These are phyloP conservation scores for Lepidium africanum DNA, from an alignment of 345 rosid genomes.

Conservation along the genomic window DNA sequence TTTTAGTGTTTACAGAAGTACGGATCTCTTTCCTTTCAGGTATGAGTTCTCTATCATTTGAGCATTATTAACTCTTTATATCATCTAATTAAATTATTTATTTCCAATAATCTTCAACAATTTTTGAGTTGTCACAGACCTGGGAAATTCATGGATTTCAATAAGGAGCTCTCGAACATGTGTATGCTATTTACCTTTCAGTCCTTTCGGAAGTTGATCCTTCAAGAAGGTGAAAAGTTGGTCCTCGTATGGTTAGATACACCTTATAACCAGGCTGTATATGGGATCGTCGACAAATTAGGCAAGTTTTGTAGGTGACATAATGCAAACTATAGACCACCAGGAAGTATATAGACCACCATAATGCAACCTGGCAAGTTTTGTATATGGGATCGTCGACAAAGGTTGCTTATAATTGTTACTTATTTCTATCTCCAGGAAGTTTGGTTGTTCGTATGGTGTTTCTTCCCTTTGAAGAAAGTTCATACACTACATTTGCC, in stretches of 20 bases:
- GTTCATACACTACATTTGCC: slow-evolving; percentile 90
- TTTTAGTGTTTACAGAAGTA: slow-evolving; percentile 34
- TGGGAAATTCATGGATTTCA: slow-evolving; percentile 43
- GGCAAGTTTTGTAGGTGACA: slow-evolving; percentile 33
- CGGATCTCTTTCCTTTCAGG: slow-evolving; percentile 84
- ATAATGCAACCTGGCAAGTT: too few relatives aligned
- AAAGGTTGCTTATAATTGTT: background rate
- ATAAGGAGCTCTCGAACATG: slow-evolving; percentile 75
- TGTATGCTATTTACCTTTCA: slow-evolving; percentile 75
- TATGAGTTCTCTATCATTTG: slow-evolving; percentile 20
- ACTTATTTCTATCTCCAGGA: slow-evolving; percentile 38
- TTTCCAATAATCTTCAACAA: slow-evolving; percentile 2
- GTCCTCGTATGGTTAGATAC: slow-evolving; percentile 96
- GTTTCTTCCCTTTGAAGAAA: slow-evolving; percentile 95
- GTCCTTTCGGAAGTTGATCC: slow-evolving; percentile 79
- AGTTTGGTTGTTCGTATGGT: slow-evolving; percentile 93
- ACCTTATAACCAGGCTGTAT: slow-evolving; percentile 92
- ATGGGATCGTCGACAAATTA: slow-evolving; percentile 89
- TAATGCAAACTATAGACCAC: background rate
- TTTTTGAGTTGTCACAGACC: slow-evolving; percentile 39
- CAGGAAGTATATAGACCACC: too few relatives aligned
- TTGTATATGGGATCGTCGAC: too few relatives aligned
- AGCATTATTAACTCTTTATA: background rate
- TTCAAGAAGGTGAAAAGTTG: slow-evolving; percentile 95
- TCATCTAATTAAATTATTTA: background rate